Conservation (phyloP, 2,329 filamentous ascomycete species). For the Coniella lustricola region DNA sequence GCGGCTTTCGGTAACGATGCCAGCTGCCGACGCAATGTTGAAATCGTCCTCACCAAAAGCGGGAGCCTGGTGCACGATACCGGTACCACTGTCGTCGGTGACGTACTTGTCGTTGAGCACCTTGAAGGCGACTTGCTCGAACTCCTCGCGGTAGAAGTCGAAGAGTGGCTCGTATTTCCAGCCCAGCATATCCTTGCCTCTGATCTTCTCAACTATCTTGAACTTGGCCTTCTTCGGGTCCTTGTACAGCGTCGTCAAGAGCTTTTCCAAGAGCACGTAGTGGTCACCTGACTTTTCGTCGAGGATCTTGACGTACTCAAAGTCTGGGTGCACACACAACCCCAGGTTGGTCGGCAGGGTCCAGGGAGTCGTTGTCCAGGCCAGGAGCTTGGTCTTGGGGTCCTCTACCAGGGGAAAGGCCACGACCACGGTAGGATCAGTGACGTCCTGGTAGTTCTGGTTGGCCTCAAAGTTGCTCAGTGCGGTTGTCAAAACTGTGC, state of each 20-base stretch:
- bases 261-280: constrained; percentile 76
- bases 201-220: constrained; percentile 71
- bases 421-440: constrained; percentile 83
- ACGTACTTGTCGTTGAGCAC: constrained; percentile 82
- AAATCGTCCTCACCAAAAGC: constrained; percentile 97
- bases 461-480: constrained; percentile 91
- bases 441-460: constrained; percentile 90
- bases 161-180: constrained; percentile 89
- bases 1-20: constrained; percentile 69
- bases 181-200: constrained; percentile 76
- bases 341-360: constrained; percentile 71
- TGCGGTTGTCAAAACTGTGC: constrained; percentile 80
- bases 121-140: constrained; percentile 76
- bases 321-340: constrained; percentile 66
- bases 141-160: constrained; percentile 82
- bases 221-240: constrained; percentile 93
- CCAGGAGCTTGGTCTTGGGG: constrained; percentile 66
- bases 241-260: constrained; percentile 81
- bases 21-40: constrained; percentile 67
- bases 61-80: constrained; percentile 88
- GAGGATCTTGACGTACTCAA: constrained; percentile 76
- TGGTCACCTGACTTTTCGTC: constrained; percentile 78
- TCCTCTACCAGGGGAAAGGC: constrained; percentile 78
- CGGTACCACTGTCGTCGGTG: constrained; percentile 82
- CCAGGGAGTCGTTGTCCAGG: constrained; percentile 83